These are phyloP conservation scores for Neurospora sp. DNA, from an alignment of 495 filamentous ascomycete species.

Conservation along the genomic window DNA sequence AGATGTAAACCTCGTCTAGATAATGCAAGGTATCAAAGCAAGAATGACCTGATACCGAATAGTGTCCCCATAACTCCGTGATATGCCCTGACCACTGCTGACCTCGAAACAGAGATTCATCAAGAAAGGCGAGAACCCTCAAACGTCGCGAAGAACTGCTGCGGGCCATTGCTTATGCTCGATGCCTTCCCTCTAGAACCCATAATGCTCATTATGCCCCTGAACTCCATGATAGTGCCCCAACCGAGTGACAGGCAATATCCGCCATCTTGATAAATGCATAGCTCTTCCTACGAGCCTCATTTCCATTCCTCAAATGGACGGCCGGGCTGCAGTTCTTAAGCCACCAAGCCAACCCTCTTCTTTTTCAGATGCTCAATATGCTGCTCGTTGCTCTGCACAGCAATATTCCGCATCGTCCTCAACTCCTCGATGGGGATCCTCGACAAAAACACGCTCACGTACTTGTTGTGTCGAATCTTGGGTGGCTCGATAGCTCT, in stretches of 20 bases:
- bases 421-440: constrained; percentile 43
- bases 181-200: not conserved
- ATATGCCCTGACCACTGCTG: not conserved
- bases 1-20: not conserved
- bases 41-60: not conserved
- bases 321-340: not conserved
- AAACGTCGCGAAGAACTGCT: not conserved
- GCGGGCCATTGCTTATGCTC: not conserved
- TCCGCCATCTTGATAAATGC: not conserved
- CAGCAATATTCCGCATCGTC: constrained; percentile 9
- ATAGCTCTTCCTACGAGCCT: not conserved
- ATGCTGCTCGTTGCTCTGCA: constrained; percentile 28
- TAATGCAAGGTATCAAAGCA: not conserved
- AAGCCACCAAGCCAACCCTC: constrained; percentile 9
- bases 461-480: constrained; percentile 26
- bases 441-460: constrained; percentile 52
- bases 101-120: not conserved
- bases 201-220: not conserved
- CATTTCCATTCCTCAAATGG: not conserved
- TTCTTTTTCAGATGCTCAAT: constrained; percentile 18
- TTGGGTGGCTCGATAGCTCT: constrained; percentile 25
- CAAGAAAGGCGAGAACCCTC: not conserved
- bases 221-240: not conserved
- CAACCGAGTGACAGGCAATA: not conserved
- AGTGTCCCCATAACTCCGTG: not conserved